Conservation (phyloP, 768 basidiomycete genomes). For the Leccinum imitatum region DNA sequence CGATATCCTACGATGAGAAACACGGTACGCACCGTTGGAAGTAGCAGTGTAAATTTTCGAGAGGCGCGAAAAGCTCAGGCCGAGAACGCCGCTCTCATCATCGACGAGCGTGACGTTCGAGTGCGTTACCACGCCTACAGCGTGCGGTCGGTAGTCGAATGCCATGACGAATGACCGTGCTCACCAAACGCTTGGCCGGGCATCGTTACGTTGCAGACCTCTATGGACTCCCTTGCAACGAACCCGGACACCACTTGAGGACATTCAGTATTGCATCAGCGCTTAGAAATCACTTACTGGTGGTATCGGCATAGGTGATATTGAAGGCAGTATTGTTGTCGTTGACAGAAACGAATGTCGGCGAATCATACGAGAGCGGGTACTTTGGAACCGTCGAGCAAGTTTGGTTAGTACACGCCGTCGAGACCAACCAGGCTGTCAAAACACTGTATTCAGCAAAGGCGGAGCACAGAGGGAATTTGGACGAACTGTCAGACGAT, state of each 20-base stretch:
- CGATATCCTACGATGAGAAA: constrained; percentile 13
- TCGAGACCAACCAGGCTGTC: constrained; percentile 72
- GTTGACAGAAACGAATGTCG: constrained; percentile 62
- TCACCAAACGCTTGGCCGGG: constrained; percentile 67
- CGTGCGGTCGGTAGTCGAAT: constrained; percentile 2
- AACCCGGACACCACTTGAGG: constrained; percentile 63
- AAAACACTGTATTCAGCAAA: not conserved
- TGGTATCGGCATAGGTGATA: constrained; percentile 64
- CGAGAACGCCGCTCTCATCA: constrained; percentile 68
- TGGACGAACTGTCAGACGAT: constrained; percentile 39
- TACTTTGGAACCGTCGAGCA: constrained; percentile 67
- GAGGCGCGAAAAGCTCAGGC: constrained; percentile 73
- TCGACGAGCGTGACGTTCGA: constrained; percentile 64
- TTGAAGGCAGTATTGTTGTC: constrained; percentile 60
- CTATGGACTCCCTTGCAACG: constrained; percentile 63
- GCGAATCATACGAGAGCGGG: constrained; percentile 64
- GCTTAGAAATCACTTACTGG: constrained; percentile 46
- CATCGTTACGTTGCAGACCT: constrained; percentile 58
- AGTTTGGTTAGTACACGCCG: constrained; percentile 52
- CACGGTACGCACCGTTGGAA: constrained; percentile 44
- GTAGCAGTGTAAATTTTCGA: constrained; percentile 52
- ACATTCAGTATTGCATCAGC: not conserved
- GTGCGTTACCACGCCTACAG: constrained; percentile 55
- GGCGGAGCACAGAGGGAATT: not conserved
- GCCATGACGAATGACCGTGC: constrained; percentile 19